A percentile compares a stretch with the other conserved stretches of the same genome.
These are phyloP conservation scores for Eutrema yunnanense DNA, from an alignment of 345 rosid species.

Conservation along the genomic window DNA sequence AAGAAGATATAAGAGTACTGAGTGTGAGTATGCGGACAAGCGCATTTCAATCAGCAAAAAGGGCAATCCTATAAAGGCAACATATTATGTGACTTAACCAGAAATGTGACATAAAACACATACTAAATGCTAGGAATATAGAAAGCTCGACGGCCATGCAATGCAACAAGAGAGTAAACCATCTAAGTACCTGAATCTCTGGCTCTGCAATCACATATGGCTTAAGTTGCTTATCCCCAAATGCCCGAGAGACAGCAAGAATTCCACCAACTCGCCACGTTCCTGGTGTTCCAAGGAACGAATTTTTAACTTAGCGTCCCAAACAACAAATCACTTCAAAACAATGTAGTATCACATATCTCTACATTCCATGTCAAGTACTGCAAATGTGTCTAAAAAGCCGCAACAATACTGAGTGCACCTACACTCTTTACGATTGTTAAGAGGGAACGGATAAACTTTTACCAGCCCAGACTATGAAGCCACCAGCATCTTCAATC, in stretches of 20 bases:
- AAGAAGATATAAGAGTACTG: constrained; percentile 34
- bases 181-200: constrained; percentile 69
- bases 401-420: not conserved
- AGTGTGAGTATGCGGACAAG: not conserved
- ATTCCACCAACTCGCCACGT: constrained; percentile 99
- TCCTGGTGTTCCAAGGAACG: constrained; percentile 35
- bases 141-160: not conserved
- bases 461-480: constrained; percentile 95
- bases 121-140: not conserved
- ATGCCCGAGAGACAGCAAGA: constrained; percentile 98
- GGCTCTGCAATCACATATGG: constrained; percentile 99
- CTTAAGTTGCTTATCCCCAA: constrained; percentile 94
- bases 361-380: not conserved
- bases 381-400: not conserved
- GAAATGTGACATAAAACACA: not conserved
- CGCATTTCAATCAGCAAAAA: not conserved
- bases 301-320: not conserved
- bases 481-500: constrained; percentile 98
- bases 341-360: not conserved
- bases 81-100: not conserved
- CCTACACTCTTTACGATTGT: not conserved
- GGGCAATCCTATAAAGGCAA: not conserved
- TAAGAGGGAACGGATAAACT: not conserved
- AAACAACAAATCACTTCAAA: not conserved
- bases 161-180: constrained; percentile 1